Evolutionary conservation across 768 basidiomycete species (phyloP).

Genomic region (Postia placenta): DNA sequence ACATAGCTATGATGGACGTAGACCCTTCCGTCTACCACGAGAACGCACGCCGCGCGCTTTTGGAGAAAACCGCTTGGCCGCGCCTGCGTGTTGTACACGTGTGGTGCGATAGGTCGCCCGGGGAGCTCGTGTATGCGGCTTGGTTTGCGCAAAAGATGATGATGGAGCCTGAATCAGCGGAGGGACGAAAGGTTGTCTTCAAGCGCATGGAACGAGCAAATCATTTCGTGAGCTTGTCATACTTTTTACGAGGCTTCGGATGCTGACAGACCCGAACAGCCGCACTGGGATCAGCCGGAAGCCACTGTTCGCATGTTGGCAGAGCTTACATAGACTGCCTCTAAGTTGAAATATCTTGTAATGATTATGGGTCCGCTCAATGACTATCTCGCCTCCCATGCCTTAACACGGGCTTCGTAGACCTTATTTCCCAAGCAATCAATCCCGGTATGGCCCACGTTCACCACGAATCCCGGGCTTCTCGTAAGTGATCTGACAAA

Average conservation of each 20-base stretch:
- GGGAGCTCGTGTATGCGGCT: not conserved
- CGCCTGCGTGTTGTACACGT: not conserved
- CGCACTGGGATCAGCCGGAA: conserved; percentile 1
- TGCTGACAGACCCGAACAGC: conserved; percentile 10
- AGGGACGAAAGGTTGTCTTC: not conserved
- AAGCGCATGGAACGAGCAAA: conserved; percentile 1
- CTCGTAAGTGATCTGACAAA: too few relatives aligned
- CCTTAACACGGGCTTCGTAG: too few relatives aligned
- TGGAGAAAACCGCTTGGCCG: not conserved
- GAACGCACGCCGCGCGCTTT: not conserved
- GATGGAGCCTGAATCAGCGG: not conserved
- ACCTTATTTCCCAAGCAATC: too few relatives aligned
- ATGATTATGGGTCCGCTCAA: too few relatives aligned
- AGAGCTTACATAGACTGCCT: not conserved
- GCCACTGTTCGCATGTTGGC: not conserved
- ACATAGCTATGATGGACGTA: not conserved
- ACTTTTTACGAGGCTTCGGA: not conserved
- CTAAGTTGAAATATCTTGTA: too few relatives aligned
- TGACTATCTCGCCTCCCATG: too few relatives aligned
- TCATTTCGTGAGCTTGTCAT: conserved; percentile 8
- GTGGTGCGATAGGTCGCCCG: conserved; percentile 4
- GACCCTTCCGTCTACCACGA: not conserved
- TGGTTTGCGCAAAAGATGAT: not conserved
- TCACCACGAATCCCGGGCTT: too few relatives aligned
- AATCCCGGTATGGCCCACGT: too few relatives aligned